Evolutionary conservation across 805 yeast species (phyloP).

Genomic region (Cyberlindnera bimundalis): DNA sequence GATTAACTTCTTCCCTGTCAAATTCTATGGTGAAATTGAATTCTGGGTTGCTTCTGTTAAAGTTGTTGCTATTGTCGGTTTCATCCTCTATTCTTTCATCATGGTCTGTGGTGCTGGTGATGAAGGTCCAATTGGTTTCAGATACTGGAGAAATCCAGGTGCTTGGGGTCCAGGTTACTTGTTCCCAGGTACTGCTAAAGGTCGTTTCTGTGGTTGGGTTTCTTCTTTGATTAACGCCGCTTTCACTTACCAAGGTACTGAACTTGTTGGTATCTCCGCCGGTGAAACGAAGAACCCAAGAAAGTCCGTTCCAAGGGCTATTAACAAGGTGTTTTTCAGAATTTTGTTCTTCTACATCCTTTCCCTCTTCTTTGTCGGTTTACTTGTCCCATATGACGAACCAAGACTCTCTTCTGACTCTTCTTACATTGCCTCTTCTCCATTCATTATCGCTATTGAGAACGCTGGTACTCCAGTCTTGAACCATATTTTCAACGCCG

Average conservation of each 20-base stretch:
- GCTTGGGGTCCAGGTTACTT: slow-evolving; percentile 67
- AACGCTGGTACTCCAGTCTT: slow-evolving; percentile 64
- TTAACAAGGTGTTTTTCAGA: slow-evolving; percentile 64
- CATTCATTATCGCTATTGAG: slow-evolving; percentile 67
- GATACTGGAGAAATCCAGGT: slow-evolving; percentile 80
- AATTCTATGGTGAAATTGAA: slow-evolving; percentile 69
- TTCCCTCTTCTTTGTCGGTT: slow-evolving; percentile 64
- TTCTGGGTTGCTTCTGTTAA: slow-evolving; percentile 71
- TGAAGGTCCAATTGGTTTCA: slow-evolving; percentile 70
- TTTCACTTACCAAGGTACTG: slow-evolving; percentile 79
- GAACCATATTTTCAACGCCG: slow-evolving; percentile 71
- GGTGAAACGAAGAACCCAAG: slow-evolving; percentile 69
- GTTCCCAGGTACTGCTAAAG: slow-evolving; percentile 46
- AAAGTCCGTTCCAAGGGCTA: slow-evolving; percentile 52
- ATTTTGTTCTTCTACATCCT: slow-evolving; percentile 63
- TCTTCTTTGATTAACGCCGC: slow-evolving; percentile 68
- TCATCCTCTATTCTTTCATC: slow-evolving; percentile 60
- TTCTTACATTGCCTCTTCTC: slow-evolving; percentile 51
- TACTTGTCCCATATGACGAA: slow-evolving; percentile 64
- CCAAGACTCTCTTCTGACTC: slow-evolving; percentile 37
- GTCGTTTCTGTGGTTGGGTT: slow-evolving; percentile 66
- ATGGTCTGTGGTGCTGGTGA: slow-evolving; percentile 75
- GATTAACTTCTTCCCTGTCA: slow-evolving; percentile 64
- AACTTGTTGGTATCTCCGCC: slow-evolving; percentile 69
- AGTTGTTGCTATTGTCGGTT: slow-evolving; percentile 66